These are phyloP conservation scores for Marasmius sp. DNA, from an alignment of 1,284 basidiomycete species.

Conservation along the genomic window DNA sequence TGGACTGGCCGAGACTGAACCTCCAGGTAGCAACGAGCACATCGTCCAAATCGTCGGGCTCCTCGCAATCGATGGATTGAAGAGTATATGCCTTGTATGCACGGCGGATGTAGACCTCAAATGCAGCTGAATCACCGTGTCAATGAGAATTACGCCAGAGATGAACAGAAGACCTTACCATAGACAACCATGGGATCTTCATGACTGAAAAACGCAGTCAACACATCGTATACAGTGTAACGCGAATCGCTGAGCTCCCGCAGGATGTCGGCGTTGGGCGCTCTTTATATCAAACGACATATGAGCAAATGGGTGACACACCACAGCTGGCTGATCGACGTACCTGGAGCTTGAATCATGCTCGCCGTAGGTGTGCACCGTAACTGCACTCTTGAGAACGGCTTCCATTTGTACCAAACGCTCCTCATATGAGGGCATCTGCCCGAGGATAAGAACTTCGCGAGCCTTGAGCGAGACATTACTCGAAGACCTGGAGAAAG, in stretches of 20 bases:
- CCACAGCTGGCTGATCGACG: conserved; percentile 10
- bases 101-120: conserved; percentile 95
- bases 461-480: conserved; percentile 94
- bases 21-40: conserved; percentile 88
- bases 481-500: conserved; percentile 69
- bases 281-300: conserved; percentile 39
- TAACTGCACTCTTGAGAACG: conserved; percentile 87
- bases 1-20: conserved; percentile 88
- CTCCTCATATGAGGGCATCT: conserved; percentile 97
- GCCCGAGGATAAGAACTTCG: conserved; percentile 94
- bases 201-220: conserved; percentile 94
- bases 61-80: conserved; percentile 91
- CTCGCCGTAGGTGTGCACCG: conserved; percentile 88
- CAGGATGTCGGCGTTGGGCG: conserved; percentile 83
- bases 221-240: conserved; percentile 96
- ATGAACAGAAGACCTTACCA: conserved; percentile 45
- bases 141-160: conserved; percentile 8
- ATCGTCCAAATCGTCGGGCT: conserved; percentile 79
- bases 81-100: conserved; percentile 96
- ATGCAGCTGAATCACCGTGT: conserved; percentile 63
- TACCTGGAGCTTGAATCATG: conserved; percentile 65
- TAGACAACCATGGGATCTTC: conserved; percentile 83
- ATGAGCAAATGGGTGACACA: conserved; percentile 4
- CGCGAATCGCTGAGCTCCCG: conserved; percentile 95
- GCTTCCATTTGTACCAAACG: conserved; percentile 92